A percentile compares a stretch with the other conserved stretches of the same genome.
Evolutionary conservation across 306 rosid species (phyloP).

Genomic region (Gleditsia sinensis): DNA sequence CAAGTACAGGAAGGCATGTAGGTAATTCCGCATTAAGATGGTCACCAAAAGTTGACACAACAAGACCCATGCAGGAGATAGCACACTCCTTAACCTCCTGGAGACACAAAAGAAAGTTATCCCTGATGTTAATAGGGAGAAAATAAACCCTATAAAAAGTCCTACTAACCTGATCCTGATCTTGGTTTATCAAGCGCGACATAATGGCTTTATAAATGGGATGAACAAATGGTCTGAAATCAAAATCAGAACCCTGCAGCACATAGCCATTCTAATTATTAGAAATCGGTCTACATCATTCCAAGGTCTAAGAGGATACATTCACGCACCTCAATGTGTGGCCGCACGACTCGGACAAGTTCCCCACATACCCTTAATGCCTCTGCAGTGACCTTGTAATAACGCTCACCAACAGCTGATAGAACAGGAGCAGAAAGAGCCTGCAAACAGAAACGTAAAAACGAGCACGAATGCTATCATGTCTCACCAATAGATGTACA

Average conservation of each 20-base stretch:
- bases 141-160: constrained; percentile 7
- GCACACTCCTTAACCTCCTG: constrained; percentile 99
- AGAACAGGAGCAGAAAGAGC: constrained; percentile 96
- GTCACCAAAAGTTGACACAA: constrained; percentile 97
- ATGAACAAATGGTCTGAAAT: constrained; percentile 83
- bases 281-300: constrained; percentile 31
- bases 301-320: constrained; percentile 20
- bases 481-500: not conserved
- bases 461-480: not conserved
- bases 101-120: constrained; percentile 33
- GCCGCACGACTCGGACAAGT: constrained; percentile 93
- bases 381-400: constrained; percentile 99
- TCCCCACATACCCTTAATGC: constrained; percentile 97
- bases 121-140: constrained; percentile 19
- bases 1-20: constrained; percentile 96
- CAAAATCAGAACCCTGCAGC: constrained; percentile 72
- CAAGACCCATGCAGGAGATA: constrained; percentile 96
- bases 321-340: constrained; percentile 71
- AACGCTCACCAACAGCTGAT: constrained; percentile 97
- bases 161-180: constrained; percentile 95
- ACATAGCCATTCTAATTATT: constrained; percentile 25
- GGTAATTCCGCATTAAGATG: constrained; percentile 75
- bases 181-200: constrained; percentile 99
- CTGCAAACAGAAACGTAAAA: constrained; percentile 48
- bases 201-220: constrained; percentile 90